Evolutionary conservation across 306 rosid species (phyloP), one percentile per base, ranked within the genome.

Genomic region (Arachis hypogaea): DNA sequence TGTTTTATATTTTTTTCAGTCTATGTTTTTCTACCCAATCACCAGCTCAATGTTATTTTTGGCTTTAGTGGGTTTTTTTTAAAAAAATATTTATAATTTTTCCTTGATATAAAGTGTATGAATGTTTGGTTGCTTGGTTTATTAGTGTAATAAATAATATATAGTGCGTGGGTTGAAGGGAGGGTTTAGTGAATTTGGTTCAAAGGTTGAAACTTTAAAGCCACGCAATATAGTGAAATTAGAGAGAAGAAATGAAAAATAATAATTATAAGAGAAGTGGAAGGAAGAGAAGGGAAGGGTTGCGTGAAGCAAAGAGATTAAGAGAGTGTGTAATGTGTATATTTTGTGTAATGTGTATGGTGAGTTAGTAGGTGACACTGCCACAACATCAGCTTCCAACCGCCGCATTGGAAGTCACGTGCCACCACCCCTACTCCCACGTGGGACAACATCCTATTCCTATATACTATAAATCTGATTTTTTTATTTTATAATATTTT

Each of bases 281-380:
- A 69, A 59, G 22, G 59, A 63, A 40, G 56, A 78, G 83, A 74
- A 88, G 8, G 68, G 78, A 83, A 74, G 89, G 9, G 71, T 90
- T 90, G 97, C 98, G 97, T 93, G 92, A 93, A 93, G 98, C 97
- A 93, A 90, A 80, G 79, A 84, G 55, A 77, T 22, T 22, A 22
- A 22, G 28, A 22, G 28, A 22, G 28, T 22, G 67, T 80, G 79
- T n/a, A 33, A 1, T 2, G 18, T n/a, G 12, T n/a, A 9, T 52
- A 22, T 22, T 22, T 22, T 22, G 67, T 80, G 79, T n/a, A 33
- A 2, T 2, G 22, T n/a, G 12, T n/a, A 9, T 52, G 29, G 33
- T 28, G 22, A 42, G 65, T n/a, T 57, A 64, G 80, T 56, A 74
- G 82, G 84, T 79, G 85, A 85, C 80, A 78, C 77, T 79, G 85